Evolutionary conservation across 73 alveolate species (phyloP).

Genomic region (Symbiodinium natans): DNA sequence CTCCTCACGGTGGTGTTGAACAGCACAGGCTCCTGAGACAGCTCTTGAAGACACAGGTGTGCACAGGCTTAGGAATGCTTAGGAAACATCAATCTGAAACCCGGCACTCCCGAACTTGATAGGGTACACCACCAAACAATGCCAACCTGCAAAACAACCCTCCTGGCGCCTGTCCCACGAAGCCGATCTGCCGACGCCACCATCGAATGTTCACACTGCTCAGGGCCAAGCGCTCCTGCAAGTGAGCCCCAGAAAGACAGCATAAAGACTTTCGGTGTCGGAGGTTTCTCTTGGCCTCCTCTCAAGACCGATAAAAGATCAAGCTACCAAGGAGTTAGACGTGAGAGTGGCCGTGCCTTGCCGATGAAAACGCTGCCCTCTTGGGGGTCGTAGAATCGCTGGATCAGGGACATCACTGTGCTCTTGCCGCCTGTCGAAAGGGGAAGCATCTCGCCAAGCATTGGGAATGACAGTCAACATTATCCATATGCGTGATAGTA

Average conservation of each 20-base stretch:
- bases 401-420: constrained; percentile 94
- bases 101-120: no score
- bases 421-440: constrained; percentile 95
- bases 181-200: constrained; percentile 92
- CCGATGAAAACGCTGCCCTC: constrained; percentile 12
- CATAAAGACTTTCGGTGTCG: no score
- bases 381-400: constrained; percentile 95
- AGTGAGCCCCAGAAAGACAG: not conserved
- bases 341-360: not conserved
- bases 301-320: no score
- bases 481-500: no score
- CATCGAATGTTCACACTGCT: not conserved
- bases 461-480: no score
- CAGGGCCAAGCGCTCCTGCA: not conserved
- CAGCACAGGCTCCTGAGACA: constrained; percentile 12
- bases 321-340: no score
- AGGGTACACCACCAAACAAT: no score
- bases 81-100: no score
- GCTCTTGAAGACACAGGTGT: no score
- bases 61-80: no score
- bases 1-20: constrained; percentile 28
- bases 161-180: constrained; percentile 95
- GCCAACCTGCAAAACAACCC: not conserved
- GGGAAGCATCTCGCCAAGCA: constrained; percentile 76
- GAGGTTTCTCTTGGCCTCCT: no score